Percentiles rank a stretch among this genome's conserved stretches.
These are phyloP conservation scores for Microascus cirrosus DNA, from an alignment of 2,329 filamentous ascomycete genomes.

Conservation along the genomic window DNA sequence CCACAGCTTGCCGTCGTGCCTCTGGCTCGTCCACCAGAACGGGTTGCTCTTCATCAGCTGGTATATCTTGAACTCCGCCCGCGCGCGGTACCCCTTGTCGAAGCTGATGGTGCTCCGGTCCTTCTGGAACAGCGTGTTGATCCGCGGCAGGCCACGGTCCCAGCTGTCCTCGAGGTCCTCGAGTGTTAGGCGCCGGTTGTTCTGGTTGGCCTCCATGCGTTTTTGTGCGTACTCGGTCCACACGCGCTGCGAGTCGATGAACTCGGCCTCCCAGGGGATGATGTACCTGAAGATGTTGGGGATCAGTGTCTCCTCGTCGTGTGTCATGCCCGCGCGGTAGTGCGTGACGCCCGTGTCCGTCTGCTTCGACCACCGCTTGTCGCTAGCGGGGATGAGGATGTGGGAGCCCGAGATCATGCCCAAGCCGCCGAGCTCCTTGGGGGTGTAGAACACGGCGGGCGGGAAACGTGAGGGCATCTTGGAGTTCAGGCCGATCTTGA, in stretches of 20 bases:
- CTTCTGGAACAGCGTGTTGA: constrained; percentile 98
- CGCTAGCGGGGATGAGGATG: constrained; percentile 91
- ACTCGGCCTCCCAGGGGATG: constrained; percentile 97
- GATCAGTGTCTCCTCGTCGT: constrained; percentile 94
- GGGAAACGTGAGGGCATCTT: constrained; percentile 99
- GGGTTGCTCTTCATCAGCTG: constrained; percentile 99
- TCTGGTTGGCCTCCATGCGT: constrained; percentile 89
- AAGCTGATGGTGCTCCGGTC: constrained; percentile 94
- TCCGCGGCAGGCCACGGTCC: constrained; percentile 93
- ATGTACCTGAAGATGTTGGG: constrained; percentile 99
- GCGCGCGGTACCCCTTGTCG: constrained; percentile 92
- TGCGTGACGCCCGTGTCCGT: constrained; percentile 96
- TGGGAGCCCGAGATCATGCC: constrained; percentile 99
- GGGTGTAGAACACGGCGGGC: constrained; percentile 96
- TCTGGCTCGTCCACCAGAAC: constrained; percentile 98
- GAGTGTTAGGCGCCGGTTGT: constrained; percentile 86
- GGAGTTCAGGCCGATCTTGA: constrained; percentile 97
- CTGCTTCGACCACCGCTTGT: constrained; percentile 97
- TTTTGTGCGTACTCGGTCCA: constrained; percentile 99
- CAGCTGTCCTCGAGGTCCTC: constrained; percentile 97
- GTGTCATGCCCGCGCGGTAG: constrained; percentile 94
- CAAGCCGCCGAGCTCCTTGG: constrained; percentile 90
- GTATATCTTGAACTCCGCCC: constrained; percentile 96
- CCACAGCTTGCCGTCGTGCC: constrained; percentile 96
- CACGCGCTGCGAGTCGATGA: constrained; percentile 96